These are phyloP conservation scores for Lachancea cidri DNA, from an alignment of 805 yeast species.

Conservation along the genomic window DNA sequence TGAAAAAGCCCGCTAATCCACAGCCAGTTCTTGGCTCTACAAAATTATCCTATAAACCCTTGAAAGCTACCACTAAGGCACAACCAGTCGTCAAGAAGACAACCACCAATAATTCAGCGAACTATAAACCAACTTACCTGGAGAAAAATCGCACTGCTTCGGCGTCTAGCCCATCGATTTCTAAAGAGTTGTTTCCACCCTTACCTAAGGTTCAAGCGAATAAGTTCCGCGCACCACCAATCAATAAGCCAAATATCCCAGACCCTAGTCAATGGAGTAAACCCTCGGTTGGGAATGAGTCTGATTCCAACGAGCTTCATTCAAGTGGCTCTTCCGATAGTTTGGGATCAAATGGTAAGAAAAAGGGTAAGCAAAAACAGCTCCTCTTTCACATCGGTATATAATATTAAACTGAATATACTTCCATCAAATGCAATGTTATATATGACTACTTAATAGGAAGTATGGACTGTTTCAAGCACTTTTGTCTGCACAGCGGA, in stretches of 20 bases:
- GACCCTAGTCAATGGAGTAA: slow-evolving; percentile 37
- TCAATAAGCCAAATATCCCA: slow-evolving; percentile 39
- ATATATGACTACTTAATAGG: slow-evolving; percentile 2
- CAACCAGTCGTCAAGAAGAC: slow-evolving; percentile 10
- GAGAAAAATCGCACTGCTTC: slow-evolving; percentile 21
- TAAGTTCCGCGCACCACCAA: slow-evolving; percentile 48
- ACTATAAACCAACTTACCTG: slow-evolving; percentile 29
- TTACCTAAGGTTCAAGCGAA: slow-evolving; percentile 30
- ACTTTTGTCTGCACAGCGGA: slow-evolving; percentile 81
- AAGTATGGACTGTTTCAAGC: slow-evolving; percentile 10
- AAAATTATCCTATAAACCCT: slow-evolving; percentile 8
- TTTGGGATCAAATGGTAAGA: slow-evolving; percentile 28
- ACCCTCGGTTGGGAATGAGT: slow-evolving; percentile 2
- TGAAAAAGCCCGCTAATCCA: slow-evolving; percentile 18
- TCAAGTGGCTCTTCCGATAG: background rate
- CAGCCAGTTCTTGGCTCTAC: slow-evolving; percentile 10
- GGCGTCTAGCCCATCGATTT: slow-evolving; percentile 16
- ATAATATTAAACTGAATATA: too few species aligned
- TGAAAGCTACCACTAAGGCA: slow-evolving; percentile 6
- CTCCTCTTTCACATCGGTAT: slow-evolving; percentile 48
- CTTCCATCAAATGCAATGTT: slow-evolving; percentile 1
- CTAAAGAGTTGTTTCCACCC: slow-evolving; percentile 42
- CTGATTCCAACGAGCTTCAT: background rate
- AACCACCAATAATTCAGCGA: slow-evolving; percentile 19
- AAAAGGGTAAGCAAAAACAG: slow-evolving; percentile 48